Evolutionary conservation across 805 yeast species (phyloP).

Genomic region (Schizosaccharomyces osmophilus): DNA sequence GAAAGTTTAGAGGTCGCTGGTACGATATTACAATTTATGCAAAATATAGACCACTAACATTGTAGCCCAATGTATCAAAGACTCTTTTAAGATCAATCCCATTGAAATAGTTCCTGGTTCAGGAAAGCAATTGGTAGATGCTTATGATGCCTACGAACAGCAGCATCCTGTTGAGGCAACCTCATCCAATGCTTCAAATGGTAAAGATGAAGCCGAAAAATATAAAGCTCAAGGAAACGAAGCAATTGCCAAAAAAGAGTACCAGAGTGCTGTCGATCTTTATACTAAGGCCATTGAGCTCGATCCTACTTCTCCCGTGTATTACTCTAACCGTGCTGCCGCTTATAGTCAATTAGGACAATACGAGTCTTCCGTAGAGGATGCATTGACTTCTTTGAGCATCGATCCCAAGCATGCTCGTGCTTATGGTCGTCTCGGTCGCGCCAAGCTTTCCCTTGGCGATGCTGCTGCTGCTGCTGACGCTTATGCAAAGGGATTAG

Average conservation of each 20-base stretch:
- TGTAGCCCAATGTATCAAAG: slow-evolving; percentile 37
- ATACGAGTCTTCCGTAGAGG: slow-evolving; percentile 54
- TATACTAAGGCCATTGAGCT: slow-evolving; percentile 61
- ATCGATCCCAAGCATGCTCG: slow-evolving; percentile 63
- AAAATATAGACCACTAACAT: background rate
- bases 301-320: slow-evolving; percentile 54
- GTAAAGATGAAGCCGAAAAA: slow-evolving; percentile 55
- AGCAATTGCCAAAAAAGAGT: slow-evolving; percentile 59
- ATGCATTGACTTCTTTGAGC: slow-evolving; percentile 60
- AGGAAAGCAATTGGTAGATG: slow-evolving; percentile 23
- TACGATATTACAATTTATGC: slow-evolving; percentile 16
- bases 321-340: slow-evolving; percentile 85
- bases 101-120: slow-evolving; percentile 13
- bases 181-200: slow-evolving; percentile 13
- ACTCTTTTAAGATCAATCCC: slow-evolving; percentile 49
- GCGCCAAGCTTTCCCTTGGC: slow-evolving; percentile 86
- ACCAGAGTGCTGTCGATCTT: slow-evolving; percentile 41
- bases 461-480: slow-evolving; percentile 71
- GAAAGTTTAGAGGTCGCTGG: slow-evolving; percentile 87
- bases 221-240: slow-evolving; percentile 73
- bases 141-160: slow-evolving; percentile 17
- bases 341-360: slow-evolving; percentile 62
- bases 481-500: slow-evolving; percentile 72
- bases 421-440: slow-evolving; percentile 85
- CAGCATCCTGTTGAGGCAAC: slow-evolving; percentile 15